Percentiles rank a stretch among this genome's conserved stretches.
Conservation (phyloP, 768 basidiomycete genomes). For the Amanita fuliginea region DNA sequence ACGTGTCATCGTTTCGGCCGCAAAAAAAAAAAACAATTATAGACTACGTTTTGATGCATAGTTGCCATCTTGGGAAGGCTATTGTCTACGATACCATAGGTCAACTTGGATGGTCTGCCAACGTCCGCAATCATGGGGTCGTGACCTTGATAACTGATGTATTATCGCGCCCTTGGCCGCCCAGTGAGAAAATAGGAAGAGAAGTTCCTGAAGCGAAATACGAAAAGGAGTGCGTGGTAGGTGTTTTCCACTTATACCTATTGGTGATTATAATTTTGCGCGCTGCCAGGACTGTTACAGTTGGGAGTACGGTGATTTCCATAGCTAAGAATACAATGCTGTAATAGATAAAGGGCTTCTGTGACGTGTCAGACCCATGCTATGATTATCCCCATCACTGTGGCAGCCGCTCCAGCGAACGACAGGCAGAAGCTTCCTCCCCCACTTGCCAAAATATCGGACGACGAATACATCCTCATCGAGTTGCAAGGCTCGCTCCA, state of each 20-base stretch:
- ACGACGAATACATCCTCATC: constrained; percentile 72
- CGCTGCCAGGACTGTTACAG: constrained; percentile 49
- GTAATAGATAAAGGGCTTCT: too few relatives aligned
- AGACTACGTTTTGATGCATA: constrained; percentile 14
- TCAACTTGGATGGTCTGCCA: constrained; percentile 75
- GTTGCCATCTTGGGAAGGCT: constrained; percentile 78
- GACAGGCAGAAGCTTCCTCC: constrained; percentile 43
- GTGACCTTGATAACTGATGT: constrained; percentile 68
- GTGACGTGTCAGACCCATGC: too few relatives aligned
- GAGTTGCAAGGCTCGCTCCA: constrained; percentile 83
- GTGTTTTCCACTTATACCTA: constrained; percentile 12
- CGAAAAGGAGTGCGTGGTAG: constrained; percentile 65
- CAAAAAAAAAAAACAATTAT: not conserved
- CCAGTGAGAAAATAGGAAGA: constrained; percentile 46
- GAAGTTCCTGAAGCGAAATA: constrained; percentile 45
- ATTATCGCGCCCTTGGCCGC: constrained; percentile 59
- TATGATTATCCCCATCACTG: constrained; percentile 62
- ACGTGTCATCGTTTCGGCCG: constrained; percentile 11
- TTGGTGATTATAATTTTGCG: not conserved
- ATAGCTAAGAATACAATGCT: not conserved
- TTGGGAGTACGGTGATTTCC: constrained; percentile 52
- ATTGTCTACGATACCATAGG: constrained; percentile 91
- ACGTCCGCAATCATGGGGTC: constrained; percentile 74
- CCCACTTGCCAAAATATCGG: constrained; percentile 58
- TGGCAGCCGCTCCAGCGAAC: constrained; percentile 19